Percentiles rank a stretch among this genome's conserved stretches.
phyloP scores from a whole-genome alignment of 164 flowering plant species.

The Magnolia officinalis region DNA sequence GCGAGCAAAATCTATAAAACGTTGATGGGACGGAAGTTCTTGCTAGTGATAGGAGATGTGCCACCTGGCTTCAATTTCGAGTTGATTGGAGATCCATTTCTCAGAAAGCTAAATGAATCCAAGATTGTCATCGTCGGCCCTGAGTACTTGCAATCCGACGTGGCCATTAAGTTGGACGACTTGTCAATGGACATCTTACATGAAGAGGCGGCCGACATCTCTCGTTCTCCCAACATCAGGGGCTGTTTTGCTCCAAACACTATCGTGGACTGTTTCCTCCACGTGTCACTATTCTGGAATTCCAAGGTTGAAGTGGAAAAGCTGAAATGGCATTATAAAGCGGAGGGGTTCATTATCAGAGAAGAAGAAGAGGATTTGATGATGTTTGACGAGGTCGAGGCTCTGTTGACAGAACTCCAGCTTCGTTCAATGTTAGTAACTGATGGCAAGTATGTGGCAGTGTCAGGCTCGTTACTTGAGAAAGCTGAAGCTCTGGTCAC shows the following conservation, averaged over 20 bases:
- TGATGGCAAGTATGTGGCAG: rapidly evolving
- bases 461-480: not conserved
- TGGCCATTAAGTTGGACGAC: too few relatives aligned
- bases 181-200: too few relatives aligned
- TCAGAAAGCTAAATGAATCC: not conserved
- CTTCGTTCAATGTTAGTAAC: not conserved
- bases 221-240: not conserved
- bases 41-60: not conserved
- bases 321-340: not conserved
- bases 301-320: not conserved
- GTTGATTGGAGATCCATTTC: not conserved
- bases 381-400: not conserved
- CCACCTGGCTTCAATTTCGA: not conserved
- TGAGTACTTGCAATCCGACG: too few relatives aligned
- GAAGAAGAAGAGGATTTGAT: not conserved
- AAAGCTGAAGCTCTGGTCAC: not conserved
- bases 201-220: not conserved
- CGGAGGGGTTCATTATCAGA: not conserved
- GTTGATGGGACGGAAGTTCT: not conserved
- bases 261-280: not conserved
- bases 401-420: not conserved
- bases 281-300: not conserved
- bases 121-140: not conserved
- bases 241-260: not conserved
- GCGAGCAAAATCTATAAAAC: not conserved